Evolutionary conservation across 164 flowering plant species (phyloP), one percentile per base, ranked within the genome.

Genomic region (Vitis rotundifolia): DNA sequence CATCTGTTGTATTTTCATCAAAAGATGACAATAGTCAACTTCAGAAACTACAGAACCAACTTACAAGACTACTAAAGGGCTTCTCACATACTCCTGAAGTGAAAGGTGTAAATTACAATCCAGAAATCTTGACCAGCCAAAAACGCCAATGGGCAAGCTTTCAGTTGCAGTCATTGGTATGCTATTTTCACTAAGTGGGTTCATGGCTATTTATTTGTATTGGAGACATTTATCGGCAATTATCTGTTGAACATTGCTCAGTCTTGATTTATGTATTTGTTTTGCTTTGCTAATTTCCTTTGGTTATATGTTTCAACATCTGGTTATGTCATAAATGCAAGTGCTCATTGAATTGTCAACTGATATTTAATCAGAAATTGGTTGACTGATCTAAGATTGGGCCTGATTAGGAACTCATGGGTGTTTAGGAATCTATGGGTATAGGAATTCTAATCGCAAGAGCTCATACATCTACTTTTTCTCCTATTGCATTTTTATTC

Each of bases 101-200:
- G 67, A 91, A 84, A 80, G 72, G 68, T 67, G 77, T 76, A 64
- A 73, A 73, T 59, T 96, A 93, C 78, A 96, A 96, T 73, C 99
- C 99, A 13, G 99, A 96, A 82, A 84, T 93, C 75, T 75, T 96
- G 50, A 96, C 99, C 54, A 93, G 86, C 78, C 95, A 81, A 76
- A 96, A 96, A 79, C 97, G 99, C 44, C 99, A 96, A 75, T 96
- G 99, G 99, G 97, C 98, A 64, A 92, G 79, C 76, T 86, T 88
- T 80, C 99, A 96, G 78, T 75, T 86, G 81, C 98, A 87, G 68
- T 80, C 87, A 69, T 80, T 96, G 98, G 99, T 93, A 88, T 19
- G 85, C 28, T 62, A 14, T 47, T 51, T 68, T 16, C 51, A 54
- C 63, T 8, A 15, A 44, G 72, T 54, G 52, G 48, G 47, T 37